Evolutionary conservation across 805 yeast species (phyloP).

Genomic region (Jamesozyma piceae): DNA sequence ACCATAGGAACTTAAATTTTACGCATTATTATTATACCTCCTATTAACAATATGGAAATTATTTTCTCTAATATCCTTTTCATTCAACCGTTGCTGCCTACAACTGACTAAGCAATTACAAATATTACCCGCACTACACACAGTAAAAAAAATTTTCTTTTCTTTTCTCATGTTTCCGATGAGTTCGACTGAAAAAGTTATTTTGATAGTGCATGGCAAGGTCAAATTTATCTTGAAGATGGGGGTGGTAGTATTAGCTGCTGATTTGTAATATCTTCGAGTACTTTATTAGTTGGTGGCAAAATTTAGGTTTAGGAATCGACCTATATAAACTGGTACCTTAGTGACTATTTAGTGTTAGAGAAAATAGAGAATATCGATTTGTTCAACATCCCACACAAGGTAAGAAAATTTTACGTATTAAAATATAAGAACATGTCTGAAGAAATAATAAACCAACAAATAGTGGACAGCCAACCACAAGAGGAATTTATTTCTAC

Average conservation of each 20-base stretch:
- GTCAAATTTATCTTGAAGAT: neutral
- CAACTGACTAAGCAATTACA: neutral
- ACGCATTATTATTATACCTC: too few relatives aligned
- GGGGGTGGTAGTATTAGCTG: neutral
- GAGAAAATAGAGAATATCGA: neutral
- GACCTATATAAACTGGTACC: neutral
- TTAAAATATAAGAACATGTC: slow-evolving; percentile 7
- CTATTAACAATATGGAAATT: too few relatives aligned
- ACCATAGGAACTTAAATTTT: too few relatives aligned
- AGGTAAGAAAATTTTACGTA: neutral
- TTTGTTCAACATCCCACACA: neutral
- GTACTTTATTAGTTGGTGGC: neutral
- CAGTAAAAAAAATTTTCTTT: neutral
- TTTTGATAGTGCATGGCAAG: neutral
- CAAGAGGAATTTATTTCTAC: slow-evolving; percentile 32
- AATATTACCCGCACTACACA: neutral
- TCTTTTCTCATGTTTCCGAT: neutral
- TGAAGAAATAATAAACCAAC: slow-evolving; percentile 6
- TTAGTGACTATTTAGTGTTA: too few relatives aligned
- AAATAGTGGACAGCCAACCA: slow-evolving; percentile 12
- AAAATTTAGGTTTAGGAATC: neutral
- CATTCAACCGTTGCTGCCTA: too few relatives aligned
- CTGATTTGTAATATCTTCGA: neutral
- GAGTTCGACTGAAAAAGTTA: neutral
- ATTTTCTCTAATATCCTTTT: too few relatives aligned